Conservation (phyloP, 768 basidiomycete genomes). For the Kwoniella sp. region DNA sequence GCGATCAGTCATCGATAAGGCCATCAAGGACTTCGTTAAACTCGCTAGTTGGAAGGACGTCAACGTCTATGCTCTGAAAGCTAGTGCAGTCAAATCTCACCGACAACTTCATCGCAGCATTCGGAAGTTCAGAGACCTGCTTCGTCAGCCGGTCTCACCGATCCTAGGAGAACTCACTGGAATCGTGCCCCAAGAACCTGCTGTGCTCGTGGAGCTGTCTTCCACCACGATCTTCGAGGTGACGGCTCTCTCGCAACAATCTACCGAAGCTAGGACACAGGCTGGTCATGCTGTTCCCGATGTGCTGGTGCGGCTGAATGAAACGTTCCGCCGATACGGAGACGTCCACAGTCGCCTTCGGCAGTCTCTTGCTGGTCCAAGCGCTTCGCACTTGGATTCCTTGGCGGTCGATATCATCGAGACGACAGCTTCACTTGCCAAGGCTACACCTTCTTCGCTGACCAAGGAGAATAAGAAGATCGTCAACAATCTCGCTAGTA, state of each 20-base stretch:
- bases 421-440: constrained; percentile 53
- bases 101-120: constrained; percentile 86
- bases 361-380: constrained; percentile 53
- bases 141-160: constrained; percentile 67
- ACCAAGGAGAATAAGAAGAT: constrained; percentile 61
- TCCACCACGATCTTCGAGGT: constrained; percentile 6
- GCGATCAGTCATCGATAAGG: constrained; percentile 69
- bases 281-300: constrained; percentile 9
- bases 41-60: constrained; percentile 98
- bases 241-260: not conserved
- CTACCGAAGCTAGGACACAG: constrained; percentile 1
- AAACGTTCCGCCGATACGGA: constrained; percentile 56
- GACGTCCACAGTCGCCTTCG: constrained; percentile 64
- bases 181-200: constrained; percentile 31
- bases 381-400: constrained; percentile 59
- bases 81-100: constrained; percentile 87
- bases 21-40: constrained; percentile 82
- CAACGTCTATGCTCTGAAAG: constrained; percentile 88
- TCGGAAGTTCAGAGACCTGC: constrained; percentile 84
- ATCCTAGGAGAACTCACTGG: constrained; percentile 33
- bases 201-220: constrained; percentile 6
- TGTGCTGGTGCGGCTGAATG: constrained; percentile 56
- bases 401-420: constrained; percentile 64
- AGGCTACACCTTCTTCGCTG: constrained; percentile 58
- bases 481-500: constrained; percentile 69